Evolutionary conservation across 257 asterid genomes (phyloP).

Genomic region (Solanum microdontum): DNA sequence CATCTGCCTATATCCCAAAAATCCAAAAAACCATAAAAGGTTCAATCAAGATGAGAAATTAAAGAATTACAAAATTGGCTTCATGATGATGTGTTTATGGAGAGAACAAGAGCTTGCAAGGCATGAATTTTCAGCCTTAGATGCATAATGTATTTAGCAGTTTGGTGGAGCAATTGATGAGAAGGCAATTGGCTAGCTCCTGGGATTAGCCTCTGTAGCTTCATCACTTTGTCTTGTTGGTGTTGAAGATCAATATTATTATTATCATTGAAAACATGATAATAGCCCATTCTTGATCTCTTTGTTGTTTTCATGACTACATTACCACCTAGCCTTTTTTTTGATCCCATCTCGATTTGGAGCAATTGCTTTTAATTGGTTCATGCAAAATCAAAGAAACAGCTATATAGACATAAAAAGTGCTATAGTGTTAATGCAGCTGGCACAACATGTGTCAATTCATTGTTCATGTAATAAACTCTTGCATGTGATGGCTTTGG

Average conservation of each 20-base stretch:
- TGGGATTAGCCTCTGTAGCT: slow-evolving; percentile 2
- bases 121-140: neutral
- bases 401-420: neutral
- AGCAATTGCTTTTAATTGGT: neutral
- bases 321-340: neutral
- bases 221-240: neutral
- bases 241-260: neutral
- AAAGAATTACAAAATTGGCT: neutral
- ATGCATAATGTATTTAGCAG: neutral
- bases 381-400: neutral
- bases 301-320: neutral
- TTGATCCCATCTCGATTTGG: neutral
- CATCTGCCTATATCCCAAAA: neutral
- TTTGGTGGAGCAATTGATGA: neutral
- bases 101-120: neutral
- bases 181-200: neutral
- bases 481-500: neutral
- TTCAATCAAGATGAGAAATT: neutral
- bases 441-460: neutral
- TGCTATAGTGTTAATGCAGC: neutral
- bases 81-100: neutral
- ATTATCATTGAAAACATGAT: neutral
- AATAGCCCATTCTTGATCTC: neutral
- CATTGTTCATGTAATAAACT: neutral
- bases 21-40: neutral